Evolutionary conservation across 1,139 yeast species (phyloP).

Genomic region (Blastobotrys niveus): DNA sequence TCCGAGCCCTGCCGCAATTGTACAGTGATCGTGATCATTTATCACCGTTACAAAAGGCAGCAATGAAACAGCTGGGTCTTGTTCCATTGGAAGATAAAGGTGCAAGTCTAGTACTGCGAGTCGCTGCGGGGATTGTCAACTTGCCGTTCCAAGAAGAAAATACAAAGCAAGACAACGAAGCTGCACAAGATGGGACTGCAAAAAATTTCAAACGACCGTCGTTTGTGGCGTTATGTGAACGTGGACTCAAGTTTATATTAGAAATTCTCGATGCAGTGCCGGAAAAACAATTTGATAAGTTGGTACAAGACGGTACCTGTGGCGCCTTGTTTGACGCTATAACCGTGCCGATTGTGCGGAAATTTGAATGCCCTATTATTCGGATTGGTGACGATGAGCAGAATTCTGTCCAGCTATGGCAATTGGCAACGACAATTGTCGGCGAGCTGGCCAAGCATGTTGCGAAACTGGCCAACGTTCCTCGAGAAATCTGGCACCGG

Average conservation of each 20-base stretch:
- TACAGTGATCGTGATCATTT: conserved; percentile 31
- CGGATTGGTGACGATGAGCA: conserved; percentile 10
- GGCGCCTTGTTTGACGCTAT: conserved; percentile 27
- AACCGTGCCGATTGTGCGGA: conserved; percentile 21
- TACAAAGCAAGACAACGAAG: conserved; percentile 7
- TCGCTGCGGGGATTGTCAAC: conserved; percentile 22
- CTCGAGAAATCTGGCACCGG: conserved; percentile 37
- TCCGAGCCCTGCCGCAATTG: conserved; percentile 29
- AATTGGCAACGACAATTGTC: conserved; percentile 28
- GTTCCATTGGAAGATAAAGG: conserved; percentile 18
- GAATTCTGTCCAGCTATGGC: conserved; percentile 30
- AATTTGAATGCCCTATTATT: conserved; percentile 24
- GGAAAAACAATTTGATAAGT: conserved; percentile 29
- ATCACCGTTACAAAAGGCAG: conserved; percentile 33
- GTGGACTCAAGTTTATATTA: conserved; percentile 36
- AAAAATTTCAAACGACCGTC: conserved; percentile 44
- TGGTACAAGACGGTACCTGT: conserved; percentile 36
- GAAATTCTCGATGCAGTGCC: conserved; percentile 40
- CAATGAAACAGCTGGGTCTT: conserved; percentile 24
- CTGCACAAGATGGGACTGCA: neutral
- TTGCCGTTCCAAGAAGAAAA: conserved; percentile 22
- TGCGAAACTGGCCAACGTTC: conserved; percentile 20
- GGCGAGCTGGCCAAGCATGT: conserved; percentile 15
- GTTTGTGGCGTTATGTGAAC: conserved; percentile 56
- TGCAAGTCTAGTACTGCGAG: conserved; percentile 19